Base-by-base conservation (phyloP, 1,284 basidiomycete genomes). In the Afroboletus lepidellus region DNA sequence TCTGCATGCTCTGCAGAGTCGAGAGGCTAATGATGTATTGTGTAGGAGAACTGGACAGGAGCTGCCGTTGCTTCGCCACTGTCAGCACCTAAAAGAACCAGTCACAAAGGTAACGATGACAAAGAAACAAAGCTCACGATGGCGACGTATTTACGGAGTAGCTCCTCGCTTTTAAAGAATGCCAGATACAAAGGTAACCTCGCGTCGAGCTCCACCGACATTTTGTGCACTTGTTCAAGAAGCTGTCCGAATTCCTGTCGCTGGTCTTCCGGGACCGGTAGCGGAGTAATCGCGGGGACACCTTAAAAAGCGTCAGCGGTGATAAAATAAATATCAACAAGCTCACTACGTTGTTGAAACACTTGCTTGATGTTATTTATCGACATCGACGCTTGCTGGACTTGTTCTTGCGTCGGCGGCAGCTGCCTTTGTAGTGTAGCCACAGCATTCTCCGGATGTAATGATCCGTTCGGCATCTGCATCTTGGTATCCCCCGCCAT, bases 231-330 rank as follows among this genome's bases (percentile, higher is more conserved):
- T 38, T 76, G 72, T 48, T 83, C 80, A 27, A 88, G 70, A 5
- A 76, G 41, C 21, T 61, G 61, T 46, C 74, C 77, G 60, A 78
- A 87, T 38, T 81, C 79, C 34, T 68, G 49, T 34, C 78, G 74
- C 53, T 82, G 80, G 0, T 79, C 77, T 5, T 75, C 70, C 2
- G 80, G 71, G n/a, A 87, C 60, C 11, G 72, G 74, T 24, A 70
- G 60, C 18, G 50, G 42, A 5, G 57, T 46, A 60, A 75, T 69
- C 41, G 59, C 62, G 3, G 60, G 61, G 29, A 61, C 51, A 50
- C 60, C 56, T 57, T 48, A 18, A 43, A 30, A 50, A 41, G 36
- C 5, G 41, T 60, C 30, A 57, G 62, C 32, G 48, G n/a, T 46
- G 54, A 43, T 41, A 57, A 57, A 42, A 50, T 50, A 56, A 29